Evolutionary conservation across 768 basidiomycete genomes (phyloP).

Genomic region (Mycena sanguinolenta): DNA sequence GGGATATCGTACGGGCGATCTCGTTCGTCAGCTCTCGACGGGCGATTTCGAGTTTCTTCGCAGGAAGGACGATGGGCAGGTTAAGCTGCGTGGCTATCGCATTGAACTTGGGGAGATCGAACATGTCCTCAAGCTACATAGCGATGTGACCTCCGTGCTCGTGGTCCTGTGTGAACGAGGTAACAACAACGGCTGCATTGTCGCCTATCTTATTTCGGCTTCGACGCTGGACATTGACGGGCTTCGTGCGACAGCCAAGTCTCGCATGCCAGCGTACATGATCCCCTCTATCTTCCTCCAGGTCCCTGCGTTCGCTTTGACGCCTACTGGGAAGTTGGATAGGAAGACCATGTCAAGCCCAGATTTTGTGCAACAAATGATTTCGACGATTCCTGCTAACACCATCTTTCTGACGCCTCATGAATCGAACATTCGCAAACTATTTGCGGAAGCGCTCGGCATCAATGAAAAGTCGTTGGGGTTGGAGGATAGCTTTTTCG

Average conservation of each 20-base stretch:
- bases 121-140: constrained; percentile 2
- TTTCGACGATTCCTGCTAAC: constrained; percentile 1
- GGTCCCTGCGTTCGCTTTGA: constrained; percentile 9
- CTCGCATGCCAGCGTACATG: constrained; percentile 8
- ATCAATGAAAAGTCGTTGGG: constrained; percentile 9
- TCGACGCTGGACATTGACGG: constrained; percentile 7
- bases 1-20: constrained; percentile 11
- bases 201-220: constrained; percentile 13
- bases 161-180: constrained; percentile 11
- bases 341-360: constrained; percentile 8
- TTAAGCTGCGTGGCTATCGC: constrained; percentile 10
- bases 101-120: constrained; percentile 11
- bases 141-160: constrained; percentile 6
- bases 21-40: constrained; percentile 12
- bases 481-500: constrained; percentile 5
- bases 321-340: constrained; percentile 8
- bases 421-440: constrained; percentile 8
- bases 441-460: constrained; percentile 10
- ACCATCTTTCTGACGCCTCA: constrained; percentile 1
- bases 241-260: constrained; percentile 8
- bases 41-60: constrained; percentile 11
- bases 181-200: constrained; percentile 11
- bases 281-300: constrained; percentile 11
- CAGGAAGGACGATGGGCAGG: constrained; percentile 9
- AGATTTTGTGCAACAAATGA: constrained; percentile 14